Conservation (phyloP, 345 rosid genomes). For the Abelmoschus esculentus region DNA sequence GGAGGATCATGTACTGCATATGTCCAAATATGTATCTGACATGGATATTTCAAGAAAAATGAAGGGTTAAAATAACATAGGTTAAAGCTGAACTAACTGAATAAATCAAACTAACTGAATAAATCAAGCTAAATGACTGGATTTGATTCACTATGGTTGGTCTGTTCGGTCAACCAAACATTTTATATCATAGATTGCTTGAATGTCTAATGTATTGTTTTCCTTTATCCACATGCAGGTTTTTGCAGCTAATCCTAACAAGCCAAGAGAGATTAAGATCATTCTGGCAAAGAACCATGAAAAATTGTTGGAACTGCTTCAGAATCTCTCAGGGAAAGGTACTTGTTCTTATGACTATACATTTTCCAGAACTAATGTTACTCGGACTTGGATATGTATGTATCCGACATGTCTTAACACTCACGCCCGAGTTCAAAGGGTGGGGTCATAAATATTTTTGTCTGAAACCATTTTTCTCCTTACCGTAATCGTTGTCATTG, state of each 20-base stretch:
- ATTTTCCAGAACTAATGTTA: background rate
- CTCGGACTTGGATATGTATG: background rate
- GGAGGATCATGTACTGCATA: too few species aligned
- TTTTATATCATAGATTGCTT: background rate
- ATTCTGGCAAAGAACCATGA: slow-evolving; percentile 80
- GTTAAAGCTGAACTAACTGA: background rate
- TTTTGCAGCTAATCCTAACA: slow-evolving; percentile 96
- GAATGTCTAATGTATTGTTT: background rate
- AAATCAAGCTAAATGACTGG: background rate
- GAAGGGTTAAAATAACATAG: background rate
- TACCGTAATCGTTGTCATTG: background rate
- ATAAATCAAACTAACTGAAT: background rate
- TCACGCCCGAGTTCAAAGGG: background rate
- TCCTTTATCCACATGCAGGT: slow-evolving; percentile 33
- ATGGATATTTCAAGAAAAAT: too few species aligned
- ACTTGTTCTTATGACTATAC: slow-evolving; percentile 6
- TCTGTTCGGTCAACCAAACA: background rate
- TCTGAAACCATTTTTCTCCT: background rate
- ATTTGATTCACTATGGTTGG: background rate
- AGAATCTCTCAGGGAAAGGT: slow-evolving; percentile 79
- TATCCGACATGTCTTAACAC: background rate
- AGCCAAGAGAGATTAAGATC: slow-evolving; percentile 75
- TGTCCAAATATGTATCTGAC: too few species aligned
- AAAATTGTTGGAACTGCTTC: slow-evolving; percentile 52
- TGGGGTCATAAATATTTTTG: background rate